Base-by-base conservation (phyloP, 2,329 filamentous ascomycete genomes). In the Pseudohalonectria lignicola region DNA sequence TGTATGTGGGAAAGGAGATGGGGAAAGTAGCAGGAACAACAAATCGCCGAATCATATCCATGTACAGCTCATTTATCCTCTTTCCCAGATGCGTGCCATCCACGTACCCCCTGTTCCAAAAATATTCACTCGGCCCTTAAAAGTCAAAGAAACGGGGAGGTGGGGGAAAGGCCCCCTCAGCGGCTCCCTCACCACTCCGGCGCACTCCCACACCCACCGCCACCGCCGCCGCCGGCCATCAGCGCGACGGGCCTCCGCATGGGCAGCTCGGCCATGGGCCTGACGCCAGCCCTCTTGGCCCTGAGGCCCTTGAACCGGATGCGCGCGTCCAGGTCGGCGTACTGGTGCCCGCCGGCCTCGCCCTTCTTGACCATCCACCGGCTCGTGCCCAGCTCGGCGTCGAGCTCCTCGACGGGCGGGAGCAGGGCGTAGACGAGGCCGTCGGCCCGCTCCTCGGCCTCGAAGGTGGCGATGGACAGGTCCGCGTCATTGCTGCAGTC, bases 391-490 rank as follows among this genome's bases (percentile, higher is more conserved):
- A 94, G 64, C 40, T 85, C 73, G 1, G 70, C 71, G 54, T 94
- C 87, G 32, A 94, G 66, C 61, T 94, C 87, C 38, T 80, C 79
- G 0, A 88, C 71, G 0, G 85, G 80, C 16, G 87, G 87, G 20
- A 94, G 65, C 59, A 82, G 82, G 44, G 93, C 59, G 57, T 92
- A 90, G 3, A 94, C 69, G 69, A 76, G 75, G 0, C 83, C 85
- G 55, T 92, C 86, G 2, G 46, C 40, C 10, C 86, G 66, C 54
- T 81, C 81, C 57, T 94, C 83, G 4, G 76, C 77, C 0, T 74
- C 72, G 56, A 94, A 94, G 0, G 82, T 88, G 4, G 86, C 86
- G 50, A 94, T 88, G 47, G 79, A 86, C 45, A 92, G 69, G 16
- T 67, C 67, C 25, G 72, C 67, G 56, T 94, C 86, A 53, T 81